Evolutionary conservation across 306 rosid genomes (phyloP), one percentile per base, ranked within the genome.

Genomic region (Corylus avellana): DNA sequence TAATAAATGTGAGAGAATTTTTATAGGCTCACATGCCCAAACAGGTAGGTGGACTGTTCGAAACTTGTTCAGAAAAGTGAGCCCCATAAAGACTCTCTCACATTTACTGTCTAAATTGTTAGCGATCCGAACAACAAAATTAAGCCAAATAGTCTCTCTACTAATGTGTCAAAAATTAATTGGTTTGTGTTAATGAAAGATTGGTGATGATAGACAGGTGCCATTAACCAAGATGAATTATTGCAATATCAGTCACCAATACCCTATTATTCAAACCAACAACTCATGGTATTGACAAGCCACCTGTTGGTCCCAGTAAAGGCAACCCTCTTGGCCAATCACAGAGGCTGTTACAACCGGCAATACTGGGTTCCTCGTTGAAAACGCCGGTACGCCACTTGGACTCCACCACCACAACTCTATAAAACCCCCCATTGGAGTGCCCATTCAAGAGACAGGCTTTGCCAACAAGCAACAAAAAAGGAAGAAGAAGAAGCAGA

Each of bases 351-450:
- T 57, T 39, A 12, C 56, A 14, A 81, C 71, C 71, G 72, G 78
- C 74, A 46, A 37, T 77, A 56, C 49, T 48, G 76, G 73, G 81
- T 72, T 62, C 56, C 84, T 73, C 81, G 82, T 77, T 78, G 49
- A 66, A 63, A 73, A 82, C 79, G 79, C 72, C 82, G 61, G 82
- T 62, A 8, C 3, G 81, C 81, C 87, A 79, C 73, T 72, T 80
- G 82, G 80, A 76, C 72, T 44, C 62, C 17, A 22, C 75, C 56
- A 6, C 53, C 46, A 29, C 2, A 37, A 2, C 62, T 80, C 42
- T 84, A 80, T 67, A 58, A 56, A 42, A 58, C 77, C 46, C 77
- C 46, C 67, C 55, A 51, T 18, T 61, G 22, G 3, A 35, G 54
- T 25, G 35, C 49, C 78, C 82, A 48, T 47, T 78, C 79, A 64